phyloP scores from a whole-genome alignment of 2,329 filamentous ascomycete genomes.

The Botrytis galanthina region DNA sequence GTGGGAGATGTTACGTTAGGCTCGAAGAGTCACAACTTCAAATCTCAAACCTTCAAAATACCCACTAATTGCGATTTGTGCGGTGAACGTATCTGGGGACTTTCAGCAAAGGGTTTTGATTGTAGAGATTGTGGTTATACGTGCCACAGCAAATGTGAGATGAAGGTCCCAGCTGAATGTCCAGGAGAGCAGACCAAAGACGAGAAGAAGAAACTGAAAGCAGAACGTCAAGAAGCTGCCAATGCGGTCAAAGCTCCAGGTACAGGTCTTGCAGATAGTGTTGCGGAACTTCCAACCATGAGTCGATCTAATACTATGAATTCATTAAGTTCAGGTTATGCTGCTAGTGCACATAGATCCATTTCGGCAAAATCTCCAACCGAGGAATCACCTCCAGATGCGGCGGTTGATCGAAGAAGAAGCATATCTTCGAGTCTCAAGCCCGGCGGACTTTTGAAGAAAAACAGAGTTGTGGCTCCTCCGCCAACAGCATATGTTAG shows the following conservation, averaged over 20 bases:
- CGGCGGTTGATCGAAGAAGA: background rate
- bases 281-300: constrained; percentile 64
- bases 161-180: constrained; percentile 96
- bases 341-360: constrained; percentile 73
- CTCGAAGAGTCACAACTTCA: constrained; percentile 95
- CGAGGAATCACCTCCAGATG: constrained; percentile 49
- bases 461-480: constrained; percentile 78
- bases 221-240: constrained; percentile 76
- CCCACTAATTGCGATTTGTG: constrained; percentile 98
- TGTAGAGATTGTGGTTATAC: constrained; percentile 97
- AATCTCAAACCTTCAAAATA: constrained; percentile 98
- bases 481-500: constrained; percentile 80
- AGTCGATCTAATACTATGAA: constrained; percentile 82
- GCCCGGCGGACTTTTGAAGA: constrained; percentile 42
- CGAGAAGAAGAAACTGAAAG: constrained; percentile 90
- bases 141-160: constrained; percentile 97
- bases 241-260: constrained; percentile 44
- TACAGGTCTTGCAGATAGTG: constrained; percentile 44
- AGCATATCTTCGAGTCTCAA: constrained; percentile 30
- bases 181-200: constrained; percentile 93
- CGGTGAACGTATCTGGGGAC: constrained; percentile 93
- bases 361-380: constrained; percentile 57
- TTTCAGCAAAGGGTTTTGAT: constrained; percentile 94
- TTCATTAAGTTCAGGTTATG: constrained; percentile 84
- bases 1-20: constrained; percentile 92